phyloP scores from a whole-genome alignment of 2,329 filamentous ascomycete species.

The Epicoccum sorghinum region DNA sequence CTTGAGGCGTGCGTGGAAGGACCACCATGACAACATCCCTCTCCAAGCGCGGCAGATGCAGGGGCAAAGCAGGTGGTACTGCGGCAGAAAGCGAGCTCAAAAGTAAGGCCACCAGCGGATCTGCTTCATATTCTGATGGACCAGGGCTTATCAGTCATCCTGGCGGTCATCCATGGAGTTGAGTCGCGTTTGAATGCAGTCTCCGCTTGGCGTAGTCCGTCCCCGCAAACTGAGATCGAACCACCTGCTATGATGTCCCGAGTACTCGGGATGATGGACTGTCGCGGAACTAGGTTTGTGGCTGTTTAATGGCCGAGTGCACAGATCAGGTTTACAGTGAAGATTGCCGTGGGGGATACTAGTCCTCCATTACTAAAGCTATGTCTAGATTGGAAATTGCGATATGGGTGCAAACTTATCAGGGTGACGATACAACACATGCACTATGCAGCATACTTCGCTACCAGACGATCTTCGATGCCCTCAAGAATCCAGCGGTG shows the following conservation, averaged over 20 bases:
- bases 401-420: constrained; percentile 2
- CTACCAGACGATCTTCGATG: constrained; percentile 82
- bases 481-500: constrained; percentile 90
- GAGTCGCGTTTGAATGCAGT: background rate
- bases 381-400: constrained; percentile 1
- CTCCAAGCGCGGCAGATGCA: constrained; percentile 12
- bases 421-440: constrained; percentile 9
- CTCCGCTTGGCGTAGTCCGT: constrained; percentile 18
- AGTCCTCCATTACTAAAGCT: constrained; percentile 7
- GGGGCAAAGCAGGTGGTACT: constrained; percentile 3
- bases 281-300: constrained; percentile 31
- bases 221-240: constrained; percentile 20
- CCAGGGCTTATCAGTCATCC: constrained; percentile 16
- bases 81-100: background rate
- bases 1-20: constrained; percentile 5
- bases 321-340: constrained; percentile 25
- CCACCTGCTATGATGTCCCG: constrained; percentile 30
- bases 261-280: constrained; percentile 28
- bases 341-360: constrained; percentile 31
- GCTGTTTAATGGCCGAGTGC: constrained; percentile 30
- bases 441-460: constrained; percentile 42
- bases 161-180: constrained; percentile 11
- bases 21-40: constrained; percentile 15
- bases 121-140: constrained; percentile 23
- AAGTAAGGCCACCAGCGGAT: constrained; percentile 27